Base-by-base conservation (phyloP, 2,329 filamentous ascomycete species). In the Phaeosphaeriaceae sp. region DNA sequence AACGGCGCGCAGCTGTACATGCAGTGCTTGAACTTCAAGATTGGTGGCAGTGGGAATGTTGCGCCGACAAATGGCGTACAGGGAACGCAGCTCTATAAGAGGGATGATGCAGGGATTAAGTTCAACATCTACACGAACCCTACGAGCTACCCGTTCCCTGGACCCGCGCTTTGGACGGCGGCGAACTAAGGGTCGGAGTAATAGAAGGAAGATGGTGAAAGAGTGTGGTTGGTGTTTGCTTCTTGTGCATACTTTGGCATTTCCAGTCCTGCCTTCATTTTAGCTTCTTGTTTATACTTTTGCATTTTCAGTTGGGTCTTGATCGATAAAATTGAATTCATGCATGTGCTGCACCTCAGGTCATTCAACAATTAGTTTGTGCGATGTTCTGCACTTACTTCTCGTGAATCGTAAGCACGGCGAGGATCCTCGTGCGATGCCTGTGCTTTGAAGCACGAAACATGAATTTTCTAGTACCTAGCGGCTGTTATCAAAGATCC, bases 1-100 rank as follows among this genome's bases (percentile, higher is more conserved):
- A 81, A 83, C 54, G 82, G 82, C 31, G 83, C 83, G 2, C 84
- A 83, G 77, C 76, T 79, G 71, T 85, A 83, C 69, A 82, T 78
- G 48, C 81, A 84, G 72, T 86, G 84, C 66, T 65, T 84, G 56
- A 84, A 84, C 70, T 66, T 85, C 20, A 73, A 81, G 63, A 74
- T 85, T 51, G 78, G 73, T 36, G 82, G 83, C 9, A 75, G 75
- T 21, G 82, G 82, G 20, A 72, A 72, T 17, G 71, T 73, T 1
- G 73, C 71, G 6, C 66, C 70, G 2, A 74, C 79, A 1, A 51
- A 62, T 20, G 81, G 81, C 36, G 71, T 76, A 45, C 62, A 71
- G 0, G 81, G 76, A 13, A 78, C 74, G 1, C 68, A 68, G 17
- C 65, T 83, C n/a, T 84, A 84, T 69, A 76, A 69, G 21, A 62